These are phyloP conservation scores for Cytospora piceicola DNA, from an alignment of 2,329 filamentous ascomycete genomes.

Conservation along the genomic window DNA sequence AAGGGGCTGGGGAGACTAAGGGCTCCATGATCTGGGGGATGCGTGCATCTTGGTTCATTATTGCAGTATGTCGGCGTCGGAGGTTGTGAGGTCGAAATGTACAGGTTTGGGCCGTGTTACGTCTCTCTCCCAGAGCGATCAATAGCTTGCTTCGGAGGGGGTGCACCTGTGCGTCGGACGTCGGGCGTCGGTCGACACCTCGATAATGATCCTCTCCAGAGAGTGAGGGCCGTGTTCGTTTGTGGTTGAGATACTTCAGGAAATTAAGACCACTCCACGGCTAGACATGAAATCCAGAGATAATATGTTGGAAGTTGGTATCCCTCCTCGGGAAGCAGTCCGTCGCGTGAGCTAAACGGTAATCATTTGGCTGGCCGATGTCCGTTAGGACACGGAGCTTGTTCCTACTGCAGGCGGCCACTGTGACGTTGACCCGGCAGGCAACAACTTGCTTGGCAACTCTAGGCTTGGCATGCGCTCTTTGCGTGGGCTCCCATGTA, in stretches of 20 bases:
- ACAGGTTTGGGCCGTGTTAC: conserved; percentile 7
- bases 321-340: conserved; percentile 5
- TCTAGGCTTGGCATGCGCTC: background rate
- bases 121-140: conserved; percentile 2
- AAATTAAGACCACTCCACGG: background rate
- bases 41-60: conserved; percentile 35
- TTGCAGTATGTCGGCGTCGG: conserved; percentile 10
- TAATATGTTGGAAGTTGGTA: background rate
- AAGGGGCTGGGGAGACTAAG: conserved; percentile 30
- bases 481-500: too few species aligned
- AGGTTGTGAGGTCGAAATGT: conserved; percentile 4
- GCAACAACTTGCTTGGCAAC: conserved; percentile 23
- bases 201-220: background rate
- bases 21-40: conserved; percentile 35
- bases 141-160: conserved; percentile 9
- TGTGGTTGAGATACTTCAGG: background rate
- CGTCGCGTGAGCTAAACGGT: conserved; percentile 14
- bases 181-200: background rate
- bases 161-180: conserved; percentile 14
- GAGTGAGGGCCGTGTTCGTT: background rate
- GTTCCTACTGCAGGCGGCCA: background rate
- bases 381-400: conserved; percentile 30
- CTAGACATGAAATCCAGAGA: background rate
- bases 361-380: conserved; percentile 16
- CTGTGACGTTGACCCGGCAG: conserved; percentile 23